Percentiles rank a stretch among this genome's conserved stretches.
Evolutionary conservation across 768 basidiomycete genomes (phyloP).

Genomic region (Russula olivacea): DNA sequence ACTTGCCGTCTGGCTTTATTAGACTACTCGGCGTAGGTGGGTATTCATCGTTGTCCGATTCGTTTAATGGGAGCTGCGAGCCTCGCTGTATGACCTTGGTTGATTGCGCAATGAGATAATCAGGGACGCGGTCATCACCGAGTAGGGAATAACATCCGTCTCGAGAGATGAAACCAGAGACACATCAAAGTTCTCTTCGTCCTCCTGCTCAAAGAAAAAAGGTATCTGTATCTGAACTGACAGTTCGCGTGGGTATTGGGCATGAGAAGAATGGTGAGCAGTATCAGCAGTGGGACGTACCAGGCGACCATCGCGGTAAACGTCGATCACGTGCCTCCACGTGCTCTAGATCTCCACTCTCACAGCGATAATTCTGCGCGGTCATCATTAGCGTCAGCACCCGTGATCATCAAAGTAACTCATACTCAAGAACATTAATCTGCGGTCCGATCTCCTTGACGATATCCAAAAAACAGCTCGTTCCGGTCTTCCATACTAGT

Average conservation of each 20-base stretch:
- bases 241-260: background rate
- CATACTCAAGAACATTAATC: no score
- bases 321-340: conserved; percentile 59
- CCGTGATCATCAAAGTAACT: no score
- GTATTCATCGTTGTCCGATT: conserved; percentile 18
- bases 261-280: background rate
- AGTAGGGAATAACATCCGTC: conserved; percentile 75
- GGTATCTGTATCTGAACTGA: conserved; percentile 52
- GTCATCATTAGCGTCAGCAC: no score
- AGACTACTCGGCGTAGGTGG: conserved; percentile 18
- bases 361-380: no score
- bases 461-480: no score
- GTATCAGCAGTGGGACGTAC: conserved; percentile 35
- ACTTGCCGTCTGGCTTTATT: conserved; percentile 18
- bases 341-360: conserved; percentile 75
- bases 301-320: conserved; percentile 59
- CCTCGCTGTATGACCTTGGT: conserved; percentile 68
- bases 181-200: conserved; percentile 82
- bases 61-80: conserved; percentile 43
- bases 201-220: conserved; percentile 60
- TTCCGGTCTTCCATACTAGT: no score
- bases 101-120: conserved; percentile 59
- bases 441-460: no score
- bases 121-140: conserved; percentile 59
- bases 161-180: conserved; percentile 74